Evolutionary conservation across 768 basidiomycete genomes (phyloP), one percentile per base, ranked within the genome.

Genomic region (Hemileccinum rubropunctum): DNA sequence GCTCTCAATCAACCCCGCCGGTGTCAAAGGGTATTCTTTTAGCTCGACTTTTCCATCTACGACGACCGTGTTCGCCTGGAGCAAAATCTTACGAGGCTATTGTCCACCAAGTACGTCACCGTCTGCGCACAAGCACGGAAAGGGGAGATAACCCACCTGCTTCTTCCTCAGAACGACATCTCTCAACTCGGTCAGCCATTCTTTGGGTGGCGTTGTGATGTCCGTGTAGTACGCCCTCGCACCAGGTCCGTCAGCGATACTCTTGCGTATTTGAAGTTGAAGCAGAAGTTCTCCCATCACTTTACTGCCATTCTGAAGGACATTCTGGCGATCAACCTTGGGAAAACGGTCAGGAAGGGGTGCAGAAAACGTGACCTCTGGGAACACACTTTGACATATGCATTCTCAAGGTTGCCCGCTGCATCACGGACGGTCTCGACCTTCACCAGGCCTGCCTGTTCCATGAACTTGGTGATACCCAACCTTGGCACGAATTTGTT

Each of bases 21-120:
- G 60, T 0, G 84, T 89, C 48, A 88, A 69, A 9, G 87, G 81
- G 62, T 92, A 92, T 60, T 93, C 90, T 65, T 82, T 88, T 52
- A 95, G 69, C 46, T 82, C 71, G 23, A 90, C 87, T 58, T 89
- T 80, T 23, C 73, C 83, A 55, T 82, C 71, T 45, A 78, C 78
- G 42, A 91, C 57, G 57, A 83, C 71, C 13, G 90, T 90, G 60
- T 87, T 92, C 3, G 89, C 87, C 66, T 91, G 91, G 3, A 90
- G 83, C 67, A 93, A 87, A 15, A 91, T 77, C 67, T 91, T 93
- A 50, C 91, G 82, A 15, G 91, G 86, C 84, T 92, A 56, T 47
- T 28, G 12, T 39, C 4, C 49, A 36, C 13, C 48, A 45, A 35
- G 32, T 12, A 44, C n/a, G 32, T 51, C 45, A 34, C 1, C 18